Base-by-base conservation (phyloP, 352 stramenopile genomes). In the Halophytophthora batemanensis region DNA sequence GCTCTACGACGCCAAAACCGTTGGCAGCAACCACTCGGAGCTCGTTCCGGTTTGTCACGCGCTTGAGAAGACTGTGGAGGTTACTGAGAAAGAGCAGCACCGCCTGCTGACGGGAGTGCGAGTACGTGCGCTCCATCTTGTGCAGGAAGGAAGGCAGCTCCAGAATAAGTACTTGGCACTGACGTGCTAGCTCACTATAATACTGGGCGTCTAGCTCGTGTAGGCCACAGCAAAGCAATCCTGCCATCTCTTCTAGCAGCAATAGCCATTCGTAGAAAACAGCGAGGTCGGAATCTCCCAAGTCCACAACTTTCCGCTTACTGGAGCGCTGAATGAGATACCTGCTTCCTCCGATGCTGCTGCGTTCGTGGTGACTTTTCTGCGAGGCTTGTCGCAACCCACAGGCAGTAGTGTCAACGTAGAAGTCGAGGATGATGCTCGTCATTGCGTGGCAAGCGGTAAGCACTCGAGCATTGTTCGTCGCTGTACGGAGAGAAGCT, bases 51-150 rank as follows among this genome's bases (percentile, higher is more conserved):
- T 66, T 83, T 14, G 59, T 59, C 2, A 77, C 57, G 6, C 56
- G 64, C 34, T 66, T 74, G 1, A 83, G 42, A 12, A 81, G 25
- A 6, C 49, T 53, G 42, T 81, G 60, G 6, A 80, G 31, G 45
- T 78, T 83, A n/a, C 66, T 73, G 22, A 81, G 44, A 40, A 77
- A 66, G 45, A 78, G 56, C 15, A 64, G 25, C 0, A 76, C 34
- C 1, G 64, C 57, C 28, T 78, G 53, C 13, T 59, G 33, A 34
- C 64, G 53, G 4, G 66, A 69, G 25, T 76, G 56, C 0, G 50
- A 46, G 12, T 38, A 31, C 18, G 64, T 19, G 4, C 55, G 51
- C 55, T 82, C 63, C 53, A 67, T 74, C 36, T 80, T 80, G 14
- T 61, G 58, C 19, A 80, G 41, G 47, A 80, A 76, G 7, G 45